Evolutionary conservation across 1,284 basidiomycete genomes (phyloP), one percentile per base, ranked within the genome.

Genomic region (Apiotrichum montevideense): DNA sequence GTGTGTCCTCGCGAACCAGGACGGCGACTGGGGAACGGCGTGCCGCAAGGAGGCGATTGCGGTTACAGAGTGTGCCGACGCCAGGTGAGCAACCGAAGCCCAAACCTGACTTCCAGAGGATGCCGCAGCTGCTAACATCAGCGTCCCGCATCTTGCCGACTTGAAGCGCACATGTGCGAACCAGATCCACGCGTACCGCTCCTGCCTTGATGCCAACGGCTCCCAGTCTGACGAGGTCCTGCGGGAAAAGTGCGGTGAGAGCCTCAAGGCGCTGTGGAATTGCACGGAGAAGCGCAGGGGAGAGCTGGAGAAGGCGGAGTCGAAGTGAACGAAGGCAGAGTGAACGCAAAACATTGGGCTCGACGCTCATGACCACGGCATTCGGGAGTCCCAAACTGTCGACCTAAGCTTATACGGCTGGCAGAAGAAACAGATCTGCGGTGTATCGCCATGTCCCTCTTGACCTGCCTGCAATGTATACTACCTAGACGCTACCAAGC

Each of bases 231-330:
- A 76, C 41, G 65, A 69, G 8, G 62, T 63, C 35, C 56, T 74
- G 11, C 57, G 59, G 47, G 64, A 67, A 35, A 52, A 60, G 37
- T 76, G 74, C 51, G 63, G 59, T 1, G 59, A 43, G 11, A 50
- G 66, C 39, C 65, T 76, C 65, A 71, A 67, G 56, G 65, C 61
- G 7, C 51, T 76, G 29, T 76, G 74, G 74, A 63, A 73, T 54
- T 76, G 74, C 51, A 69, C 61, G 40, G 74, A 76, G 62, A 45
- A 61, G n/a, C 55, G 39, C 33, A 52, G 44, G 34, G 49, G 45
- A 29, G 60, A 43, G 55, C 6, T 46, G 7, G 51, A 37, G 41
- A 32, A 39, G 15, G 43, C 7, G 7, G 13, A 29, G 11, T 8
- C 34, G 14, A 29, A 29, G 21, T 21, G 4, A 9, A 5, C 21